phyloP scores from a whole-genome alignment of 208 protist genomes.

The Willaertia magna region DNA sequence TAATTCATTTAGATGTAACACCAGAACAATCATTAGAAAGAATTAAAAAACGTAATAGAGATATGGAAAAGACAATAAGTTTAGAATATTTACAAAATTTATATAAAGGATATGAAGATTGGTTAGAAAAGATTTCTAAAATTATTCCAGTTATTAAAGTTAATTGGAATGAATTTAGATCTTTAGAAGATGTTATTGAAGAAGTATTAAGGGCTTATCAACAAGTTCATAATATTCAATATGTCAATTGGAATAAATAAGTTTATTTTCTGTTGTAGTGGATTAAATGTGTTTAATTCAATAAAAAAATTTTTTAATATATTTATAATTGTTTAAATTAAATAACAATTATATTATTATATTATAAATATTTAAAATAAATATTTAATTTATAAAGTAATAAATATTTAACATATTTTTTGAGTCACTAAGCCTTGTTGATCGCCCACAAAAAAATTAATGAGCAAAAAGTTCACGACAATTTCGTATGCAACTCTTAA shows the following conservation, averaged over 20 bases:
- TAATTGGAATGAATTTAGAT: background rate
- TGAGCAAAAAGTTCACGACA: too few species aligned
- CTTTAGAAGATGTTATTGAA: background rate
- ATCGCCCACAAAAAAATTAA: too few species aligned
- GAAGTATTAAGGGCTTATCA: background rate
- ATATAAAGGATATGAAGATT: slow-evolving; percentile 29
- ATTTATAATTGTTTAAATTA: too few species aligned
- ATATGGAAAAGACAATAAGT: slow-evolving; percentile 22
- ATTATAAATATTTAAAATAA: too few species aligned
- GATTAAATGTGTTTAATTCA: too few species aligned
- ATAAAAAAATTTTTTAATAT: too few species aligned
- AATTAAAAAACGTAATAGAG: slow-evolving; percentile 24
- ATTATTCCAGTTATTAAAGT: slow-evolving; percentile 30
- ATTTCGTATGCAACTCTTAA: too few species aligned
- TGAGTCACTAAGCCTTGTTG: too few species aligned
- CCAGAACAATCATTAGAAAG: slow-evolving; percentile 31
- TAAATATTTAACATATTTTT: too few species aligned
- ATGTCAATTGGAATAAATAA: background rate
- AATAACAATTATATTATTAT: too few species aligned
- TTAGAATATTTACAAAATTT: slow-evolving; percentile 30
- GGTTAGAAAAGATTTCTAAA: slow-evolving; percentile 23
- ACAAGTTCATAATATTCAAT: background rate
- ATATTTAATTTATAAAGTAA: too few species aligned
- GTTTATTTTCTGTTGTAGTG: background rate
- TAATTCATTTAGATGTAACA: slow-evolving; percentile 38